Evolutionary conservation across 176 grass and related monocot genomes (phyloP).

Genomic region (Triticum turgidum): DNA sequence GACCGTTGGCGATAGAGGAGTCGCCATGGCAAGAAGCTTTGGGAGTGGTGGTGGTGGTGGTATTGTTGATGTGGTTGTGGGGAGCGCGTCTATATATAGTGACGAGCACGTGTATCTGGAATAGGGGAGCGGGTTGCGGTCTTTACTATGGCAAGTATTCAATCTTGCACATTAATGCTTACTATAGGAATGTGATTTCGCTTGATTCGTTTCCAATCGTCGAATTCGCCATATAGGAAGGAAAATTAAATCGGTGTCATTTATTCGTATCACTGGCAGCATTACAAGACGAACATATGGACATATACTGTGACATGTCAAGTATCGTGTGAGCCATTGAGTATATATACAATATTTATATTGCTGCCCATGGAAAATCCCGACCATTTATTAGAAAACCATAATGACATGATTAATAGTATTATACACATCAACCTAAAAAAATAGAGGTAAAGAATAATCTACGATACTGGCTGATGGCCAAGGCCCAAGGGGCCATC

Average conservation of each 20-base stretch:
- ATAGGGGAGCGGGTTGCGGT: neutral
- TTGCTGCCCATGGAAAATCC: neutral
- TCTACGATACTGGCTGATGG: too few relatives aligned
- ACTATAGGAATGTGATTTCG: neutral
- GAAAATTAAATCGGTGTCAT: neutral
- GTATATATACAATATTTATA: neutral
- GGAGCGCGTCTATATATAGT: constrained; percentile 15
- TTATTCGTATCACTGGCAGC: neutral
- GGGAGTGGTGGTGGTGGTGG: neutral
- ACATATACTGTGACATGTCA: neutral
- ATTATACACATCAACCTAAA: too few relatives aligned
- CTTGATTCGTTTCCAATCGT: neutral
- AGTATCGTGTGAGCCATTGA: neutral
- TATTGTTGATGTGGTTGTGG: neutral
- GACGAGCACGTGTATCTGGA: neutral
- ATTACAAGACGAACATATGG: too few relatives aligned
- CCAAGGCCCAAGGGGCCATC: too few relatives aligned
- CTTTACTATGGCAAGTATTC: constrained; percentile 1
- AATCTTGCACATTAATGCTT: neutral
- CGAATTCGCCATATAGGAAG: neutral
- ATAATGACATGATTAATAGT: neutral
- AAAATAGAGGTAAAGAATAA: too few relatives aligned
- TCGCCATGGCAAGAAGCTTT: constrained; percentile 19
- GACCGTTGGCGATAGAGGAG: neutral
- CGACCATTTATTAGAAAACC: neutral